Percentiles rank a stretch among this genome's conserved stretches.
Evolutionary conservation across 805 yeast genomes (phyloP).

Genomic region (Cyberlindnera xishuangbannaensis): DNA sequence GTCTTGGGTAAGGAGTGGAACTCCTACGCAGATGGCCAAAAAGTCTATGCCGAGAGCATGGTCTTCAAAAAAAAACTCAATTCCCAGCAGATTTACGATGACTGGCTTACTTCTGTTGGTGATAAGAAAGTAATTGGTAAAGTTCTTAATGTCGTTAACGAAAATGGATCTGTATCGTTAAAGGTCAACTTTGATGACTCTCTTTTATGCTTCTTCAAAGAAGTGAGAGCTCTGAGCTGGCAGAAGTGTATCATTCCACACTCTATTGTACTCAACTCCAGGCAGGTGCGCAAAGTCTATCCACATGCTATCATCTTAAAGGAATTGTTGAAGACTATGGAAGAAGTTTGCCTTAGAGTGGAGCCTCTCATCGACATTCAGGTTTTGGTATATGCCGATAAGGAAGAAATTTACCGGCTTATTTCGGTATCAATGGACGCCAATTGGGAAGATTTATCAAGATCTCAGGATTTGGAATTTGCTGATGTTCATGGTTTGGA

Average conservation of each 20-base stretch:
- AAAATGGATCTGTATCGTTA: slow-evolving; percentile 26
- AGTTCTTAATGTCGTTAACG: slow-evolving; percentile 34
- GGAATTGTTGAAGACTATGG: slow-evolving; percentile 44
- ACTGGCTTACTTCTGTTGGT: slow-evolving; percentile 42
- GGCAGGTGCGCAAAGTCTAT: slow-evolving; percentile 43
- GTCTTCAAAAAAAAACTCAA: slow-evolving; percentile 43
- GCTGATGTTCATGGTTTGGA: slow-evolving; percentile 27
- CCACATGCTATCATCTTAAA: slow-evolving; percentile 51
- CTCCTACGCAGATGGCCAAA: slow-evolving; percentile 59
- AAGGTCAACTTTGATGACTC: slow-evolving; percentile 47
- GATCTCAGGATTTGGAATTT: slow-evolving; percentile 41
- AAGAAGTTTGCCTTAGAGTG: slow-evolving; percentile 26
- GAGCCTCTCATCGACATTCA: slow-evolving; percentile 36
- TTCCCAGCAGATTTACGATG: slow-evolving; percentile 32
- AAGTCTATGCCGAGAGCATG: slow-evolving; percentile 45
- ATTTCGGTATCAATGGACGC: slow-evolving; percentile 33
- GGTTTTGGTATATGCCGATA: slow-evolving; percentile 34
- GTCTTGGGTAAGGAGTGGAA: slow-evolving; percentile 60
- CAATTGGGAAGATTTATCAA: slow-evolving; percentile 49
- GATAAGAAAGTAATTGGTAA: slow-evolving; percentile 26
- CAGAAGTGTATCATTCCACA: slow-evolving; percentile 57
- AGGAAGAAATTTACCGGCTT: slow-evolving; percentile 27
- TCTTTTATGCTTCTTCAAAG: slow-evolving; percentile 40
- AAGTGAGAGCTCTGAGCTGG: slow-evolving; percentile 43
- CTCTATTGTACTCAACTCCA: slow-evolving; percentile 38